phyloP scores from a whole-genome alignment of 2,329 filamentous ascomycete species.

The Exophiala oligosperma region DNA sequence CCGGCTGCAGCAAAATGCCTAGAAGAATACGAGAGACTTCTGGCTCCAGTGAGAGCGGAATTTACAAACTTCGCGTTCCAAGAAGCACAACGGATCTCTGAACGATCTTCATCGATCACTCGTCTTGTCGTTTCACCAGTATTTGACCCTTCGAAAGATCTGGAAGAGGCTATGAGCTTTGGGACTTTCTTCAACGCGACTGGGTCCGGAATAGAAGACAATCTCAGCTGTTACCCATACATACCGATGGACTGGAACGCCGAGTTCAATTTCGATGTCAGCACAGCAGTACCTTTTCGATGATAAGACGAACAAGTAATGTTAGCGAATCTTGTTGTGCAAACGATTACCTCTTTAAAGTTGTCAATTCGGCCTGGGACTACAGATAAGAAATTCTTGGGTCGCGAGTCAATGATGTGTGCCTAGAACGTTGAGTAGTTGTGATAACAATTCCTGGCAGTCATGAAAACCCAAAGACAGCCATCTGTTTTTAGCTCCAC shows the following conservation, averaged over 20 bases:
- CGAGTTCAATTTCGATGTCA: conserved; percentile 3
- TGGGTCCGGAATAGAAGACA: not conserved
- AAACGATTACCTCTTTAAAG: no score
- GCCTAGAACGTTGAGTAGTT: no score
- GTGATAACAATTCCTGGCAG: no score
- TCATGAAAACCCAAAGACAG: no score
- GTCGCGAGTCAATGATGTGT: no score
- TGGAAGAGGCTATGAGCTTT: not conserved
- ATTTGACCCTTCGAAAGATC: not conserved
- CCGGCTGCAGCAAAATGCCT: conserved; percentile 5
- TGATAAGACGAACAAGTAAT: not conserved
- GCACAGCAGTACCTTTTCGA: no score
- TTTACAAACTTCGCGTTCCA: not conserved
- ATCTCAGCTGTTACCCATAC: not conserved
- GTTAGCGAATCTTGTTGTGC: not conserved
- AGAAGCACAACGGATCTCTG: not conserved
- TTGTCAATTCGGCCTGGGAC: no score
- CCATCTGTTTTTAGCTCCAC: no score
- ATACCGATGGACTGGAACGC: conserved; percentile 1
- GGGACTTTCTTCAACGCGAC: conserved; percentile 1
- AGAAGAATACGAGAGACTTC: conserved; percentile 4
- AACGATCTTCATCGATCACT: not conserved
- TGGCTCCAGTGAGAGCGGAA: not conserved
- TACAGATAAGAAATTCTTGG: no score
- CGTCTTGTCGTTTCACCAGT: not conserved